Conservation (phyloP, 208 protist species). For the Crithidia acanthocephali region DNA sequence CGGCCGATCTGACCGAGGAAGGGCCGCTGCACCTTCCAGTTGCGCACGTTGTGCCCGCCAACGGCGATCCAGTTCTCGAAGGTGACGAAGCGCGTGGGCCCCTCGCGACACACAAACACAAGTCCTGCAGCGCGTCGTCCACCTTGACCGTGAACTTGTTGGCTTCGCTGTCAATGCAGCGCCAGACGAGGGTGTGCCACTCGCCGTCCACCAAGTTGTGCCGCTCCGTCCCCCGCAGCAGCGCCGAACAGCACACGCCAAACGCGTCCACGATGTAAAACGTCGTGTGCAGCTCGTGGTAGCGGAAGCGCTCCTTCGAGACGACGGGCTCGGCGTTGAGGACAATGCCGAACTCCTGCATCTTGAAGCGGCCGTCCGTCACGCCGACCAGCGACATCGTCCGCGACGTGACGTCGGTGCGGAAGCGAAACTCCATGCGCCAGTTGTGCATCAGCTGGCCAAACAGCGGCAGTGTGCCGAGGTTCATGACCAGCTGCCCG, state of each 20-base stretch:
- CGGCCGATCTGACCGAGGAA: conserved; percentile 80
- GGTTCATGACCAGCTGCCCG: conserved; percentile 76
- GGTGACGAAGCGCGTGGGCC: conserved; percentile 66
- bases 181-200: conserved; percentile 91
- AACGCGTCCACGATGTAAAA: conserved; percentile 87
- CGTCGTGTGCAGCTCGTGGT: conserved; percentile 83
- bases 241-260: conserved; percentile 78
- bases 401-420: conserved; percentile 69
- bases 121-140: conserved; percentile 82
- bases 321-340: conserved; percentile 87
- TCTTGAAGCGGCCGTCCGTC: conserved; percentile 84
- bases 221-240: conserved; percentile 83
- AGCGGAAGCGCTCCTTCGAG: conserved; percentile 81
- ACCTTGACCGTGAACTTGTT: conserved; percentile 91
- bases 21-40: conserved; percentile 69
- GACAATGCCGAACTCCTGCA: conserved; percentile 88
- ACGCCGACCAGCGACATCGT: conserved; percentile 85
- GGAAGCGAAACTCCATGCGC: conserved; percentile 86
- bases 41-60: conserved; percentile 87
- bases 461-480: conserved; percentile 73
- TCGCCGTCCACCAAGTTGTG: conserved; percentile 85
- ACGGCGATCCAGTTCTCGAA: conserved; percentile 86
- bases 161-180: conserved; percentile 82
- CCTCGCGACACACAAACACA: conserved; percentile 83
- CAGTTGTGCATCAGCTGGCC: conserved; percentile 91